Percentiles rank a stretch among this genome's conserved stretches.
phyloP scores from a whole-genome alignment of 164 flowering plant genomes.

The Nymphaea colorata region DNA sequence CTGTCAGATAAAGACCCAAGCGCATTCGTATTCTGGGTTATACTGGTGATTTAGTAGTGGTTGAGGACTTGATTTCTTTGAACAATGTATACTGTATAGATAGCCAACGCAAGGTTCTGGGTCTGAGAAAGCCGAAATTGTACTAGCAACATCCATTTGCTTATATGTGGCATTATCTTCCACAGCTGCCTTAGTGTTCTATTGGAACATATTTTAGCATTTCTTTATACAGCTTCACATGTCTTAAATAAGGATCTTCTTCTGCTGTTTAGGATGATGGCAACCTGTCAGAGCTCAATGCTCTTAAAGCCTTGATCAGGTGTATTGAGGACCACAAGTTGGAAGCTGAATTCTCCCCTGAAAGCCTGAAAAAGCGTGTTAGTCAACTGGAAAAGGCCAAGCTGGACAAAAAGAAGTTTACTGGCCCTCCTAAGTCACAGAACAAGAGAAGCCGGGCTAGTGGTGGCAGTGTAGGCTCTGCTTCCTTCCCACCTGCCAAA shows the following conservation, averaged over 20 bases:
- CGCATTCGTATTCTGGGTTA: no score
- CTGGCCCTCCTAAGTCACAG: conserved; percentile 20
- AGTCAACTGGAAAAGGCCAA: conserved; percentile 85
- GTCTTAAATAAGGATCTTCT: not conserved
- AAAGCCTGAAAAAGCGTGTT: conserved; percentile 76
- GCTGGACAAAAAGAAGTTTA: conserved; percentile 39
- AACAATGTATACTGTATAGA: no score
- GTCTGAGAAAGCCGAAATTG: no score
- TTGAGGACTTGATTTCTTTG: no score
- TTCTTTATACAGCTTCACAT: no score
- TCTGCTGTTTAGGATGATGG: not conserved
- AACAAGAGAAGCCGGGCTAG: conserved; percentile 28
- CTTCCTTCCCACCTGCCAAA: conserved; percentile 29
- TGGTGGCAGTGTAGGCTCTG: conserved; percentile 19
- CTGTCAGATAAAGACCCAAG: no score
- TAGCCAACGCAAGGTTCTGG: no score
- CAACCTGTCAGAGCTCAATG: conserved; percentile 10
- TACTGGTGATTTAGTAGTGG: no score
- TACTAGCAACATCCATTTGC: no score
- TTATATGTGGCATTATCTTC: no score
- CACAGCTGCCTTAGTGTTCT: no score
- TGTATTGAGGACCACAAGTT: conserved; percentile 96
- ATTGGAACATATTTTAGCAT: no score
- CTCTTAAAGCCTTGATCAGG: conserved; percentile 75
- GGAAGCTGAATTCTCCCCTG: conserved; percentile 80